phyloP scores from a whole-genome alignment of 1,284 basidiomycete species.

The Ustilago loliicola region DNA sequence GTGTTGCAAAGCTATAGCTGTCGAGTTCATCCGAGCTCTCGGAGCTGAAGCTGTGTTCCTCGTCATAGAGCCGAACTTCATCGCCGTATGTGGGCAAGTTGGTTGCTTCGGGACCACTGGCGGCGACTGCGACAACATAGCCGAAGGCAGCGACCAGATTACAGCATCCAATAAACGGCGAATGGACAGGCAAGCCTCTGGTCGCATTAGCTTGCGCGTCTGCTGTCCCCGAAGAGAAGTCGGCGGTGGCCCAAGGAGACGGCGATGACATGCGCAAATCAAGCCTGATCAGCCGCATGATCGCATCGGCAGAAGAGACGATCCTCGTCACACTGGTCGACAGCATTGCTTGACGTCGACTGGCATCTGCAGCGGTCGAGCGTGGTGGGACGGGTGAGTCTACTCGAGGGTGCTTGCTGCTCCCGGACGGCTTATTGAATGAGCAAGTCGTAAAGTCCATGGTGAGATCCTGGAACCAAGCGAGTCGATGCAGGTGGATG shows the following conservation, averaged over 20 bases:
- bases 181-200: slow-evolving; percentile 14
- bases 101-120: slow-evolving; percentile 18
- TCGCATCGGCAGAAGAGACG: slow-evolving; percentile 25
- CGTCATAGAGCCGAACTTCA: slow-evolving; percentile 20
- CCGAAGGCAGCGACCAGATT: slow-evolving; percentile 28
- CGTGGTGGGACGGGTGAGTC: not conserved
- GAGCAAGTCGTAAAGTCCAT: slow-evolving; percentile 33
- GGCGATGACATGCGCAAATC: slow-evolving; percentile 13
- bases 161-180: slow-evolving; percentile 28
- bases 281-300: slow-evolving; percentile 20
- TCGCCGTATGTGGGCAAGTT: slow-evolving; percentile 18
- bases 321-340: slow-evolving; percentile 21
- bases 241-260: not conserved
- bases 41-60: not conserved
- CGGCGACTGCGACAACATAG: slow-evolving; percentile 29
- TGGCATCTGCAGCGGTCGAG: not conserved
- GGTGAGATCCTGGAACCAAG: slow-evolving; percentile 27
- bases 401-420: not conserved
- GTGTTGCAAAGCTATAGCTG: not conserved
- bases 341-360: slow-evolving; percentile 9
- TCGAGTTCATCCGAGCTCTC: not conserved
- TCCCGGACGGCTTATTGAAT: slow-evolving; percentile 12
- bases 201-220: not conserved
- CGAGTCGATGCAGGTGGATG: slow-evolving; percentile 25
- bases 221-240: not conserved